Conservation (phyloP, 202 grass and related monocot species). For the Sporobolus alterniflorus region DNA sequence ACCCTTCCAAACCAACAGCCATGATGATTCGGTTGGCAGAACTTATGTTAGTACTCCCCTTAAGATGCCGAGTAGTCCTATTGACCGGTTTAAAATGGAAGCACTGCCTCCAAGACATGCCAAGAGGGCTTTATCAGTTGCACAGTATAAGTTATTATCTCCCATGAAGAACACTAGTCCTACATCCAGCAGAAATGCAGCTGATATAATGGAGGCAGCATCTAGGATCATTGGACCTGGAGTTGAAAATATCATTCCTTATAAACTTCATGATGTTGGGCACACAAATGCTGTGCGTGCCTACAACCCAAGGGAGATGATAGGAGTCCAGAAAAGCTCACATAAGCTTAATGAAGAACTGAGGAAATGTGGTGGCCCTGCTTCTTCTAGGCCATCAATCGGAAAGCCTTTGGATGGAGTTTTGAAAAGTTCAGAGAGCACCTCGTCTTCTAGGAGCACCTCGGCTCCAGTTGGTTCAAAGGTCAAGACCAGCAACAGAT, state of each 20-base stretch:
- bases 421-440: slow-evolving; percentile 42
- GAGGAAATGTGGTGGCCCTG: slow-evolving; percentile 26
- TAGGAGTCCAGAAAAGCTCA: slow-evolving; percentile 47
- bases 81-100: slow-evolving; percentile 84
- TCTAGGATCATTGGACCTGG: slow-evolving; percentile 76
- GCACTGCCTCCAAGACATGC: slow-evolving; percentile 55
- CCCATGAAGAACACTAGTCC: slow-evolving; percentile 63
- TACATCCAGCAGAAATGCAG: slow-evolving; percentile 71
- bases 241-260: slow-evolving; percentile 40
- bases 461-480: slow-evolving; percentile 48
- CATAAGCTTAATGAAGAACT: slow-evolving; percentile 40
- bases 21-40: slow-evolving; percentile 40
- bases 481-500: slow-evolving; percentile 44
- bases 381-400: slow-evolving; percentile 1
- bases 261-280: slow-evolving; percentile 35
- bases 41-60: slow-evolving; percentile 51
- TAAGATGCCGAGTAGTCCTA: slow-evolving; percentile 87
- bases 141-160: slow-evolving; percentile 70
- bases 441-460: slow-evolving; percentile 34
- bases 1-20: slow-evolving; percentile 20
- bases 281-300: slow-evolving; percentile 36
- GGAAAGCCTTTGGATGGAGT: slow-evolving; percentile 52
- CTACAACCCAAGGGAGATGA: slow-evolving; percentile 52
- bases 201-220: slow-evolving; percentile 86
- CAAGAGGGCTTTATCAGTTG: slow-evolving; percentile 60